Conservation (phyloP, 2,329 filamentous ascomycete species). For the Fusarium chlamydosporum region DNA sequence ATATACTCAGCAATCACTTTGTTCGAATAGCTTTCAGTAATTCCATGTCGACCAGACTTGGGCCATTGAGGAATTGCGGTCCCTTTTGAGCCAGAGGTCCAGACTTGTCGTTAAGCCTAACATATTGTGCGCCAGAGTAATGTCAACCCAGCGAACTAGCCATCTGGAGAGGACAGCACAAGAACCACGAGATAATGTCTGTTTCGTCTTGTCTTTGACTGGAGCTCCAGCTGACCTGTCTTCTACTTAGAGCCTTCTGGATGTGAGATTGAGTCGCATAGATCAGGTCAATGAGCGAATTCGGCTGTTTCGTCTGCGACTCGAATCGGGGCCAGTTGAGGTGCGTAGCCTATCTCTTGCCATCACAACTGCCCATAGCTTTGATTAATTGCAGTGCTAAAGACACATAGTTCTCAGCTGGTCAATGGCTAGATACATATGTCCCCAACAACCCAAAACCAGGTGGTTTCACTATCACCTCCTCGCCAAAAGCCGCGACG, state of each 20-base stretch:
- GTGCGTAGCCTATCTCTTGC: slow-evolving; percentile 54
- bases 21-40: neutral
- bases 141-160: slow-evolving; percentile 39
- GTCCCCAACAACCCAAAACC: slow-evolving; percentile 77
- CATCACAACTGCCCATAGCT: too few species aligned
- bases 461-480: slow-evolving; percentile 91
- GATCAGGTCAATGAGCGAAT: slow-evolving; percentile 75
- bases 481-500: slow-evolving; percentile 72
- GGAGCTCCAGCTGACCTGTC: neutral
- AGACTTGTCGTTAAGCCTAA: neutral
- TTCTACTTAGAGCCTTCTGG: slow-evolving; percentile 65
- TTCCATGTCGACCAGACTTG: slow-evolving; percentile 21
- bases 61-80: neutral
- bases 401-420: slow-evolving; percentile 75
- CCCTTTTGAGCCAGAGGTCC: neutral
- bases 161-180: slow-evolving; percentile 64
- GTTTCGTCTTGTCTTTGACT: neutral
- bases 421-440: slow-evolving; percentile 91
- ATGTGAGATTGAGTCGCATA: slow-evolving; percentile 72
- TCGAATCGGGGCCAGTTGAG: slow-evolving; percentile 64
- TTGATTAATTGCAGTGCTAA: neutral
- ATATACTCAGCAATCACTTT: neutral
- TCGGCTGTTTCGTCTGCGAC: slow-evolving; percentile 75
- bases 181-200: slow-evolving; percentile 76
- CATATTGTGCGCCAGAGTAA: slow-evolving; percentile 8